Percentiles rank a stretch among this genome's conserved stretches.
These are phyloP conservation scores for Parastagonospora nodorum DNA, from an alignment of 2,329 filamentous ascomycete species.

Conservation along the genomic window DNA sequence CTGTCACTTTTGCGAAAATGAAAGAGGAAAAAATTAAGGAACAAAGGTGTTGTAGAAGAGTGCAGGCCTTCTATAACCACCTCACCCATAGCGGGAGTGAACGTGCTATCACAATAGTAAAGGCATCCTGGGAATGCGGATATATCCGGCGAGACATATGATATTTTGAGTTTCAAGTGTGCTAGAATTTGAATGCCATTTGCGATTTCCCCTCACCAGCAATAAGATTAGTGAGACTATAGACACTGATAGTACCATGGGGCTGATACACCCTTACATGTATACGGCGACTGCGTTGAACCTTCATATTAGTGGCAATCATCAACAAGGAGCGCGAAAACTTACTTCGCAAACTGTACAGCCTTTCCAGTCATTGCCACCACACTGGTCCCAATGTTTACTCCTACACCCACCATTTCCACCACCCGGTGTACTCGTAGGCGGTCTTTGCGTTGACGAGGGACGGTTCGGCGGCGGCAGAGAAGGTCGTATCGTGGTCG, in stretches of 20 bases:
- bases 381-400: conserved; percentile 41
- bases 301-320: not conserved
- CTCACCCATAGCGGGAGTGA: too few species aligned
- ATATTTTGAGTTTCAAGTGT: too few species aligned
- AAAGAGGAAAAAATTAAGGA: too few species aligned
- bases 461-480: conserved; percentile 4
- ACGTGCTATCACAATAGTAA: too few species aligned
- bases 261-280: conserved; percentile 33
- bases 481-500: conserved; percentile 6
- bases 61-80: too few species aligned
- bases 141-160: too few species aligned
- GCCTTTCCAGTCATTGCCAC: conserved; percentile 36
- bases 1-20: too few species aligned
- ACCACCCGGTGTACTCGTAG: conserved; percentile 28
- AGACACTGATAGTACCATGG: conserved; percentile 38
- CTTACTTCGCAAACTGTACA: conserved; percentile 36
- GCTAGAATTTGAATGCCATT: not conserved
- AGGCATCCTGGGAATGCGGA: too few species aligned
- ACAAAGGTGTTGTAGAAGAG: too few species aligned
- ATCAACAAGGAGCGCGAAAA: not conserved
- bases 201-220: not conserved
- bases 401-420: conserved; percentile 24
- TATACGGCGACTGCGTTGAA: conserved; percentile 27
- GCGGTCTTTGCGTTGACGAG: conserved; percentile 12
- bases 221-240: conserved; percentile 5